Conservation (phyloP, 192 early-diverging fungal species). For the Gryganskiella cystojenkinii region DNA sequence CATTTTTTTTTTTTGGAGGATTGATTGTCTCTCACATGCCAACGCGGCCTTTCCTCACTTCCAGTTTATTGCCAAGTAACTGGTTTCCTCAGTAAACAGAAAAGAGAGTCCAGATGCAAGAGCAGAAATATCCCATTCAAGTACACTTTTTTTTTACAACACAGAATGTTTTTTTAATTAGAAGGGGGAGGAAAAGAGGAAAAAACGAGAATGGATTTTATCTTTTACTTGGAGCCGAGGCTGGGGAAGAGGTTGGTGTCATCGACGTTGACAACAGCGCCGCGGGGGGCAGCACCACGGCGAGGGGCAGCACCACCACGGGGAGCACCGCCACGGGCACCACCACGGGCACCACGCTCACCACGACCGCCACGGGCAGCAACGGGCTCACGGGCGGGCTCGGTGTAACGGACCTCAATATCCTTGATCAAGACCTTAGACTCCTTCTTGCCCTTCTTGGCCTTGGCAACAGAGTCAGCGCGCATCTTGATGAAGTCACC, state of each 20-base stretch:
- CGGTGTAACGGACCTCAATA: constrained; percentile 73
- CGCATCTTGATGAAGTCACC: constrained; percentile 75
- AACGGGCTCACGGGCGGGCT: constrained; percentile 48
- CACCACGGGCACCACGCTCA: constrained; percentile 34
- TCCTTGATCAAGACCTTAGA: constrained; percentile 78
- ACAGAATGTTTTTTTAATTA: constrained; percentile 3
- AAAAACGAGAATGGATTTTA: too few species aligned
- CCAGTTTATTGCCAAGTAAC: too few species aligned
- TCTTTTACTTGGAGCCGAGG: constrained; percentile 65
- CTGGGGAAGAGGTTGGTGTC: constrained; percentile 81
- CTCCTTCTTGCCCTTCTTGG: constrained; percentile 65
- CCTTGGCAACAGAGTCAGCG: constrained; percentile 65
- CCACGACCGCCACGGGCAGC: constrained; percentile 39
- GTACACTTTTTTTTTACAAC: not conserved
- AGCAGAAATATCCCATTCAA: too few species aligned
- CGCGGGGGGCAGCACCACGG: constrained; percentile 46
- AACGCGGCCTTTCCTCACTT: too few species aligned
- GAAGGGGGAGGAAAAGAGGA: too few species aligned
- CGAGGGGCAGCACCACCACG: constrained; percentile 59
- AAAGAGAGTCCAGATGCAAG: too few species aligned
- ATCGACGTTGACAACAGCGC: constrained; percentile 72
- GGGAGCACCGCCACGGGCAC: constrained; percentile 45
- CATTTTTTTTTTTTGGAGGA: too few species aligned
- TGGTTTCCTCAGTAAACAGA: too few species aligned
- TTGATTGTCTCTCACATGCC: too few species aligned